Conservation (phyloP, 495 filamentous ascomycete genomes). For the Xeromyces bisporus region DNA sequence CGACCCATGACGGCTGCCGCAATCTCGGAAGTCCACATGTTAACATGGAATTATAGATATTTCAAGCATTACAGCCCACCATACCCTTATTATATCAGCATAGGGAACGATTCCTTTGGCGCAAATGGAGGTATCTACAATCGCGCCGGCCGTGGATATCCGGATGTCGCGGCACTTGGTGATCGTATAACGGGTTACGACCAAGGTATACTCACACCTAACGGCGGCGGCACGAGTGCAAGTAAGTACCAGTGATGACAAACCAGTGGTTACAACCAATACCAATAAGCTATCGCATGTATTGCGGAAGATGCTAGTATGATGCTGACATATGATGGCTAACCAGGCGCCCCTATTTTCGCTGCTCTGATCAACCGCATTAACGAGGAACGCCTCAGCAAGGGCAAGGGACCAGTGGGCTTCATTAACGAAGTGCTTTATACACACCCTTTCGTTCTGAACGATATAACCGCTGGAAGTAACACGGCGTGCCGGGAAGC, state of each 20-base stretch:
- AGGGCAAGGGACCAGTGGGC: slow-evolving; percentile 31
- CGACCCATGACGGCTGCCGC: no score
- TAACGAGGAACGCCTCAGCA: slow-evolving; percentile 29
- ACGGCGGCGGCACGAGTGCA: slow-evolving; percentile 23
- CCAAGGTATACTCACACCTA: slow-evolving; percentile 6
- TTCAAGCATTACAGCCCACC: slow-evolving; percentile 16
- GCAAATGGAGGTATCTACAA: slow-evolving; percentile 7
- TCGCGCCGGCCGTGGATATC: slow-evolving; percentile 16
- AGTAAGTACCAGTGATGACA: slow-evolving; percentile 1
- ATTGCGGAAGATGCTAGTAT: not conserved
- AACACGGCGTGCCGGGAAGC: no score
- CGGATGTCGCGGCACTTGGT: slow-evolving; percentile 17
- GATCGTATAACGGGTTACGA: slow-evolving; percentile 10
- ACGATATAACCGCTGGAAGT: slow-evolving; percentile 31
- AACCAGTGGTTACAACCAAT: no score
- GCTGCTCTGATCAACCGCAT: slow-evolving; percentile 23
- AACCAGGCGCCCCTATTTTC: slow-evolving; percentile 15
- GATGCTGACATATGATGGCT: not conserved
- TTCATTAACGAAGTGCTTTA: slow-evolving; percentile 38
- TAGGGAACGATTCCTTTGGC: slow-evolving; percentile 7
- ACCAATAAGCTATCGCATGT: no score
- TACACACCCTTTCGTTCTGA: slow-evolving; percentile 25
- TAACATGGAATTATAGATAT: not conserved
- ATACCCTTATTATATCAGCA: slow-evolving; percentile 11
- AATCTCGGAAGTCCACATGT: not conserved